Evolutionary conservation across 2,329 filamentous ascomycete species (phyloP).

Genomic region (Diaporthe eres): DNA sequence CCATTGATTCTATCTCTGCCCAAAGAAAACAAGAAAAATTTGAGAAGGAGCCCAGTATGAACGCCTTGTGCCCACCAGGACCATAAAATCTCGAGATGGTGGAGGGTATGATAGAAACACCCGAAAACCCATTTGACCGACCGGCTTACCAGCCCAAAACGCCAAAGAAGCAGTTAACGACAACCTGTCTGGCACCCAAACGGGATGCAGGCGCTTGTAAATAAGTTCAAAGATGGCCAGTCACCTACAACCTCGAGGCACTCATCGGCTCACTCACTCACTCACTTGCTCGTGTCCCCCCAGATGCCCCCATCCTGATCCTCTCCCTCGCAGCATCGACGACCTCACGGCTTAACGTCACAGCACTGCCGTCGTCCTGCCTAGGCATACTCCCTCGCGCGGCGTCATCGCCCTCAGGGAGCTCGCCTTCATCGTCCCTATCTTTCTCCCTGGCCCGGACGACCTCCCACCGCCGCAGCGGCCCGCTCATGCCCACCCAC

Average conservation of each 20-base stretch:
- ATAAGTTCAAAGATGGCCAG: neutral
- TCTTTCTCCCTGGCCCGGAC: constrained; percentile 50
- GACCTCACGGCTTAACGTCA: constrained; percentile 12
- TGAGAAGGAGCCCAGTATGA: neutral
- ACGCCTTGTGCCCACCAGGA: constrained; percentile 15
- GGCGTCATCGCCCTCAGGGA: neutral
- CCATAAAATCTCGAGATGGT: neutral
- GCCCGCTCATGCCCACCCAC: constrained; percentile 82
- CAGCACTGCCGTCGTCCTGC: constrained; percentile 34
- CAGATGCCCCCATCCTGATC: constrained; percentile 12
- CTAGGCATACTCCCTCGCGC: constrained; percentile 14
- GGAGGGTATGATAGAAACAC: constrained; percentile 17
- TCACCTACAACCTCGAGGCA: neutral
- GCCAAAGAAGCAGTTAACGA: neutral
- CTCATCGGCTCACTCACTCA: neutral
- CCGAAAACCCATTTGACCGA: neutral
- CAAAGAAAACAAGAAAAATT: too few species aligned
- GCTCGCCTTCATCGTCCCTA: neutral
- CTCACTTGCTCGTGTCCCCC: neutral
- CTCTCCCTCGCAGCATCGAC: constrained; percentile 25
- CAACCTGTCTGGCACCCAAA: neutral
- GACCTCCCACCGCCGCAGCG: constrained; percentile 67
- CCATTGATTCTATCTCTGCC: constrained; percentile 2
- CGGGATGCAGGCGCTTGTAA: neutral
- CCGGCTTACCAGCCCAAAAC: neutral